Percentiles rank a stretch among this genome's conserved stretches.
These are phyloP conservation scores for Debaryomyces castellii DNA, from an alignment of 805 yeast genomes.

Conservation along the genomic window DNA sequence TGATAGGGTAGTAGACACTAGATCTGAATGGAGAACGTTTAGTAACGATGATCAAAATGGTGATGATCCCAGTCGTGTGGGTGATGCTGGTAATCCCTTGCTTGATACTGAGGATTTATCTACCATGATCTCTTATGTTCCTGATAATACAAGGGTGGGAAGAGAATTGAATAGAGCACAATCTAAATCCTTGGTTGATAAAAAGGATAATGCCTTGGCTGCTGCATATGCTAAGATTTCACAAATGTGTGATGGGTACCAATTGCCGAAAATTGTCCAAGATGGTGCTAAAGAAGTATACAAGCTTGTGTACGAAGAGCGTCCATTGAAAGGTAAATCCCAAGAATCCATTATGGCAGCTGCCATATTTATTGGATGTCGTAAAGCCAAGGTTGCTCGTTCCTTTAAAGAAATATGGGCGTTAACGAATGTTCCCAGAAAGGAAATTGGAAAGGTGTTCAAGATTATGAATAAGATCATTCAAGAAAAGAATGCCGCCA, in stretches of 20 bases:
- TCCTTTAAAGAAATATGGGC: constrained; percentile 96
- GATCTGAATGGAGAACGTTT: constrained; percentile 98
- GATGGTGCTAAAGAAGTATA: constrained; percentile 98
- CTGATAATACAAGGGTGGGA: constrained; percentile 83
- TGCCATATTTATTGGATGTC: constrained; percentile 89
- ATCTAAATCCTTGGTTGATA: constrained; percentile 79
- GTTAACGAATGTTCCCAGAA: constrained; percentile 86
- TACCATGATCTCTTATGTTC: constrained; percentile 85
- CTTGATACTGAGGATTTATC: constrained; percentile 89
- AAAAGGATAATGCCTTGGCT: constrained; percentile 81
- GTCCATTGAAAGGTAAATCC: constrained; percentile 82
- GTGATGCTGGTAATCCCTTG: constrained; percentile 92
- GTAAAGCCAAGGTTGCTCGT: constrained; percentile 91
- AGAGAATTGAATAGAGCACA: constrained; percentile 90
- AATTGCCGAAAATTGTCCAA: constrained; percentile 90
- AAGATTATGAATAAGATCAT: constrained; percentile 69
- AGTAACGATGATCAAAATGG: constrained; percentile 97
- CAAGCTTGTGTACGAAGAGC: constrained; percentile 85
- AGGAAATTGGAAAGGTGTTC: constrained; percentile 91
- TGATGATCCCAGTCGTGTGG: constrained; percentile 98
- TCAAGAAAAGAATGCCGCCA: constrained; percentile 55
- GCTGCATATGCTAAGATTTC: constrained; percentile 89
- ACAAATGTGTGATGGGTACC: constrained; percentile 96
- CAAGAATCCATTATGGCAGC: constrained; percentile 97
- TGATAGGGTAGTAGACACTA: constrained; percentile 87